Conservation (phyloP, 2,329 filamentous ascomycete species). For the Beauveria sp. region DNA sequence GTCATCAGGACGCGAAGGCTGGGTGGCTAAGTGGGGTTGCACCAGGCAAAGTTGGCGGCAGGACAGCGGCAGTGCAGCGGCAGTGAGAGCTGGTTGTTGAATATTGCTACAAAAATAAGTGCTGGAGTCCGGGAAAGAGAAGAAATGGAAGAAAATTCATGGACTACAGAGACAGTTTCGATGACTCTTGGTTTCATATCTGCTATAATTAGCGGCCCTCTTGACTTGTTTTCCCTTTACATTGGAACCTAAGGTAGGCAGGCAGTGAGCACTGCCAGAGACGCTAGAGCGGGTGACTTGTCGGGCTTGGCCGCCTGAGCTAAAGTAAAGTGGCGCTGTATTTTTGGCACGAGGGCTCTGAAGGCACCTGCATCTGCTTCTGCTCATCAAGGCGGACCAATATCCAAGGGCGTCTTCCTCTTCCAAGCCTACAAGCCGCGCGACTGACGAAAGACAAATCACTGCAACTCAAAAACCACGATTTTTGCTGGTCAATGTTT, state of each 20-base stretch:
- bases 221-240: background rate
- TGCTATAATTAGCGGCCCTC: background rate
- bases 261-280: background rate
- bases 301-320: no score
- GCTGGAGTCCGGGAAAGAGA: background rate
- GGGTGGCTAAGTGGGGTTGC: slow-evolving; percentile 7
- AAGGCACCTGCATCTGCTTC: background rate
- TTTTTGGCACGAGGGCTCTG: background rate
- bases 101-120: no score
- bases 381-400: background rate
- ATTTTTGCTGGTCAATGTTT: no score
- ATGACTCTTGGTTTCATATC: background rate
- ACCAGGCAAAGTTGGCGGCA: background rate
- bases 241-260: background rate
- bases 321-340: no score
- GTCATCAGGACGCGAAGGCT: slow-evolving; percentile 12
- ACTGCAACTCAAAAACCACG: background rate
- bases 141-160: background rate
- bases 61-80: background rate
- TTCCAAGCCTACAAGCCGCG: background rate
- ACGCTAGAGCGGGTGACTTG: no score
- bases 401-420: background rate
- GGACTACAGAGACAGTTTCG: background rate
- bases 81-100: background rate
- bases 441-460: background rate